phyloP scores from a whole-genome alignment of 2,329 filamentous ascomycete genomes.

The Aureobasidium sp. region DNA sequence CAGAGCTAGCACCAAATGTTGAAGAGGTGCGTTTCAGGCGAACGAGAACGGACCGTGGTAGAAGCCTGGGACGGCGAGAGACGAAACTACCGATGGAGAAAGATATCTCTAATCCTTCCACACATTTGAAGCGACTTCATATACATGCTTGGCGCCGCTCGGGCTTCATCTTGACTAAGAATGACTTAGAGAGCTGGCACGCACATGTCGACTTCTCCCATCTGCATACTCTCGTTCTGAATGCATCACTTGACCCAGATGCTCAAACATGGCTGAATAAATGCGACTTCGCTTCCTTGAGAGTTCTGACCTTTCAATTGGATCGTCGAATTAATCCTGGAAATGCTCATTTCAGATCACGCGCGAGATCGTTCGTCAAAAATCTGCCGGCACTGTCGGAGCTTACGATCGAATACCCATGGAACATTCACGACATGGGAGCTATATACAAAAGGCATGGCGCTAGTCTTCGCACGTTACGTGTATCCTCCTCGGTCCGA shows the following conservation, averaged over 20 bases:
- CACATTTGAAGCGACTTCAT: neutral
- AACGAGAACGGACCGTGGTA: too few species aligned
- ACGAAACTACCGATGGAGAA: neutral
- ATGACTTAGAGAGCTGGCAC: neutral
- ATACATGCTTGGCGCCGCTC: neutral
- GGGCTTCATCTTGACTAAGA: neutral
- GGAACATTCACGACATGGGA: neutral
- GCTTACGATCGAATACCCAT: neutral
- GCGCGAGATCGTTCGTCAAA: neutral
- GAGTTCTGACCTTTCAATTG: neutral
- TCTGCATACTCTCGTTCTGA: neutral
- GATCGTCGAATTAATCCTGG: neutral
- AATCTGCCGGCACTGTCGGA: neutral
- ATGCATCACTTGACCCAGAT: too few species aligned
- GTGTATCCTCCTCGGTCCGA: too few species aligned
- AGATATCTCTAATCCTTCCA: neutral
- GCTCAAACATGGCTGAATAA: neutral
- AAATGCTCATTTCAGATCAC: neutral
- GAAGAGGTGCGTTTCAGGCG: neutral
- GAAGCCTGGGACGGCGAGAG: neutral
- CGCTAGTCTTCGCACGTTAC: neutral
- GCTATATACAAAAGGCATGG: neutral
- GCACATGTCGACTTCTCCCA: neutral
- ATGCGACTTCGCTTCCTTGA: neutral
- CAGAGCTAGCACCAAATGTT: neutral